Evolutionary conservation across 2,329 filamentous ascomycete species (phyloP).

Genomic region (Akanthomyces uredinophilus): DNA sequence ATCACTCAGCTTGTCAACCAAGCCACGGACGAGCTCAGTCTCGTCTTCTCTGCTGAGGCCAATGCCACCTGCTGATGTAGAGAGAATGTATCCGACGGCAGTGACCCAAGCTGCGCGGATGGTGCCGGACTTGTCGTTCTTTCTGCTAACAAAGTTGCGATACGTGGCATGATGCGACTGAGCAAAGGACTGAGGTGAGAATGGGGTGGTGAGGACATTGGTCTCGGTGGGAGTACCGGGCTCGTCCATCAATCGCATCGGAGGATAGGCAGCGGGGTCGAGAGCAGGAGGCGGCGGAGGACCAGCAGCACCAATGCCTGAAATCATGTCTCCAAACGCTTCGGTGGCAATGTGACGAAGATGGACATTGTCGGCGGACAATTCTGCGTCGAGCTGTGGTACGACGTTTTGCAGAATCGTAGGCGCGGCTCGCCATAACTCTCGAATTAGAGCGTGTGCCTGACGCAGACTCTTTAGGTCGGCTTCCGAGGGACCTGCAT

Average conservation of each 20-base stretch:
- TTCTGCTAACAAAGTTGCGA: constrained; percentile 76
- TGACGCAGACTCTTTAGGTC: constrained; percentile 85
- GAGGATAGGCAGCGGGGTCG: constrained; percentile 83
- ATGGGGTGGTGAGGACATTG: constrained; percentile 71
- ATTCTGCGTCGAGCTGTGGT: constrained; percentile 85
- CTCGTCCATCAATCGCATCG: constrained; percentile 59
- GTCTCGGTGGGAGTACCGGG: constrained; percentile 38
- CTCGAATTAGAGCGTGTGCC: constrained; percentile 81
- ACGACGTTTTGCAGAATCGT: constrained; percentile 88
- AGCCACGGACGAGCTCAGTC: constrained; percentile 62
- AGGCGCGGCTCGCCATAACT: constrained; percentile 90
- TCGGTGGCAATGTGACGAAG: constrained; percentile 85
- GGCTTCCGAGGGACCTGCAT: constrained; percentile 66
- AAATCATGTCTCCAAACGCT: constrained; percentile 90
- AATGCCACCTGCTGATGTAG: constrained; percentile 87
- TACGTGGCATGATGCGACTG: constrained; percentile 76
- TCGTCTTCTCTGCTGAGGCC: constrained; percentile 83
- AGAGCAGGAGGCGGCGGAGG: constrained; percentile 67
- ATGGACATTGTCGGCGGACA: constrained; percentile 83
- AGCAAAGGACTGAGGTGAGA: constrained; percentile 84
- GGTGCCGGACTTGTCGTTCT: constrained; percentile 76
- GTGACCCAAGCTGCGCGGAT: constrained; percentile 86
- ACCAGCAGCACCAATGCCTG: constrained; percentile 87
- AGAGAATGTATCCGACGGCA: constrained; percentile 75
- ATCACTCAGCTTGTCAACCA: constrained; percentile 80